Evolutionary conservation across 2,329 filamentous ascomycete species (phyloP), one percentile per base, ranked within the genome.

Genomic region (Fusarium anguioides): DNA sequence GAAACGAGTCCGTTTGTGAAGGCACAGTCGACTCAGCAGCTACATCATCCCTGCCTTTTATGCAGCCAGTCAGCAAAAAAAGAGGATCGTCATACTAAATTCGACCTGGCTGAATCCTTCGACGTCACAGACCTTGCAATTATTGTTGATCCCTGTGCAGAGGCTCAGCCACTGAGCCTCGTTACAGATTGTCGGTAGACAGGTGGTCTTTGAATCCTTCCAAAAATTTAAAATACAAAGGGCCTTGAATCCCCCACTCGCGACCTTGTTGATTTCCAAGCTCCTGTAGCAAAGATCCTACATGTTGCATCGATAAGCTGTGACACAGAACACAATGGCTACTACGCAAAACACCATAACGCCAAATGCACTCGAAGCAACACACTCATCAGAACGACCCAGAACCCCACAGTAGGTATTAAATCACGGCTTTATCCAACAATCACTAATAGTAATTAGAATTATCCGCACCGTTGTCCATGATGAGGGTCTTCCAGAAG

Each of bases 401-500:
- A 47, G 18, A 17, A 53, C 45, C 20, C 41, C 59, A 2, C 20
- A 29, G 60, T 46, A 35, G 23, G 50, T 4, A n/a, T n/a, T n/a
- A 11, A 35, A 26, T 6, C 4, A 7, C 6, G 7, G 15, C 12
- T 6, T n/a, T 5, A 7, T n/a, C 5, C 8, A 15, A 1, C 1
- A 4, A 4, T 5, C 14, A 9, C 49, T 68, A 12, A 68, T 11
- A 33, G 4, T 9, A 1, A 15, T 8, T 2, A 71, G 68, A 35
- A 49, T 66, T 8, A 39, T 54, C 37, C 49, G 49, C 11, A 64
- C 42, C 4, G 44, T 66, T 4, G 21, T 71, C 14, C 35, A 44
- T 9, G 69, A 71, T 41, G 69, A 64, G 7, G 63, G 59, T 21
- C 64, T 71, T 1, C 69, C 69, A 21, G 69, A 71, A 26, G 69